phyloP scores from a whole-genome alignment of 371 early-diverging fungal genomes.

The Mucor circinelloides region DNA sequence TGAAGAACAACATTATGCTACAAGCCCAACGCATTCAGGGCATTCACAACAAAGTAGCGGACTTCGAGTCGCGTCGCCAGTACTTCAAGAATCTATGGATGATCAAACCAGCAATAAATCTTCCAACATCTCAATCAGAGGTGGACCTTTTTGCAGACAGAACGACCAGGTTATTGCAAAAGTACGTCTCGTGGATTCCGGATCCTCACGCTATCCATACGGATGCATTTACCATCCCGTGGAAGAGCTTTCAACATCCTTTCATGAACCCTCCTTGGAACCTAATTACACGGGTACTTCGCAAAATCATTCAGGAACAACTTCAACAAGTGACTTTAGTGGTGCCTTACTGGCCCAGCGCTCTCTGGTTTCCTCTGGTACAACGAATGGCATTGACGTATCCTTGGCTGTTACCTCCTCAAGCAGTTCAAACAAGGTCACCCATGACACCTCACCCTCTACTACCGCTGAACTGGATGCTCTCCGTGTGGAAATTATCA shows the following conservation, averaged over 20 bases:
- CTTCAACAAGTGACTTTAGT: conserved; percentile 1
- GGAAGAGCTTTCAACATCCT: no score
- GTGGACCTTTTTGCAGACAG: conserved; percentile 29
- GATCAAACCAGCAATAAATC: not conserved
- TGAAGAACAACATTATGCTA: conserved; percentile 6
- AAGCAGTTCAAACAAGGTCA: not conserved
- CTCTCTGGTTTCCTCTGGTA: conserved; percentile 14
- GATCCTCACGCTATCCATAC: conserved; percentile 15
- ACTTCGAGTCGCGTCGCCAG: conserved; percentile 10
- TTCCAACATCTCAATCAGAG: conserved; percentile 9
- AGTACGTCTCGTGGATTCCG: conserved; percentile 23
- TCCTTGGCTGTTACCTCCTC: not conserved
- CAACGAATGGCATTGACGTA: no score
- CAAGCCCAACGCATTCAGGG: conserved; percentile 15
- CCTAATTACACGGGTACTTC: conserved; percentile 1
- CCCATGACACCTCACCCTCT: not conserved
- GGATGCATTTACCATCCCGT: conserved; percentile 5
- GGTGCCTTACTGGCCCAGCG: conserved; percentile 11
- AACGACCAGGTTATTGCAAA: conserved; percentile 11
- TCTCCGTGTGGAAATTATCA: no score
- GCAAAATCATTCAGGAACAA: conserved; percentile 4
- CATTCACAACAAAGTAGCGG: conserved; percentile 2
- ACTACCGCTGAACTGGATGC: conserved; percentile 9
- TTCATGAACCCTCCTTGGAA: conserved; percentile 12
- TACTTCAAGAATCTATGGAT: conserved; percentile 16